Evolutionary conservation across 202 grass and related monocot species (phyloP).

Genomic region (Brachypodium distachyon): DNA sequence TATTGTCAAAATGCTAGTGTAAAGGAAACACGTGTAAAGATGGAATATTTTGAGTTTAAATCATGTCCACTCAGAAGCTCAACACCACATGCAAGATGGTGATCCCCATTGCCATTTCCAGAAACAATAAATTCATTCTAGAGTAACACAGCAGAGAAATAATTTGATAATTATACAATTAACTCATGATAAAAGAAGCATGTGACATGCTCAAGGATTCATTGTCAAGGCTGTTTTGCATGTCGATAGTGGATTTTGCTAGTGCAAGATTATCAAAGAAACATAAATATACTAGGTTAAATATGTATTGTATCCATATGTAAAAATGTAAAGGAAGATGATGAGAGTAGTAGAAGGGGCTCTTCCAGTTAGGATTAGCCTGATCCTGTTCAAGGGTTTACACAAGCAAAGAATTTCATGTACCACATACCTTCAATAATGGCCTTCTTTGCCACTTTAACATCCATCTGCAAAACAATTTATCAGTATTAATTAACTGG

Average conservation of each 20-base stretch:
- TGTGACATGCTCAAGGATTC: background rate
- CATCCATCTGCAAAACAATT: constrained; percentile 62
- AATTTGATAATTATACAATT: background rate
- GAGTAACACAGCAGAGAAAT: background rate
- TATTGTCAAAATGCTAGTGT: background rate
- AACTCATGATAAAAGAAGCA: background rate
- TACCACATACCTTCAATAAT: constrained; percentile 73
- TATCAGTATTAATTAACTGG: background rate
- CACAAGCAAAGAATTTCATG: background rate
- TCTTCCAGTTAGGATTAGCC: background rate
- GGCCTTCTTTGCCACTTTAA: constrained; percentile 80
- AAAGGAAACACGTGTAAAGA: background rate
- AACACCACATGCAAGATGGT: background rate
- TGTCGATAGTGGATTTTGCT: background rate
- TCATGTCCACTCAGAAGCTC: background rate
- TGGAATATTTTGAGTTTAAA: background rate
- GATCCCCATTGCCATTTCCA: background rate
- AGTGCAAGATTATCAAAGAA: background rate
- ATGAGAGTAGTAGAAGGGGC: background rate
- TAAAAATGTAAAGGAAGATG: background rate
- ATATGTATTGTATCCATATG: background rate
- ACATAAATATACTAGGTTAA: background rate
- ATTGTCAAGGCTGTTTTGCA: background rate
- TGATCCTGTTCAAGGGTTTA: background rate
- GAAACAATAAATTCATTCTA: background rate